These are phyloP conservation scores for Metschnikowia matae DNA, from an alignment of 805 yeast genomes.

Conservation along the genomic window DNA sequence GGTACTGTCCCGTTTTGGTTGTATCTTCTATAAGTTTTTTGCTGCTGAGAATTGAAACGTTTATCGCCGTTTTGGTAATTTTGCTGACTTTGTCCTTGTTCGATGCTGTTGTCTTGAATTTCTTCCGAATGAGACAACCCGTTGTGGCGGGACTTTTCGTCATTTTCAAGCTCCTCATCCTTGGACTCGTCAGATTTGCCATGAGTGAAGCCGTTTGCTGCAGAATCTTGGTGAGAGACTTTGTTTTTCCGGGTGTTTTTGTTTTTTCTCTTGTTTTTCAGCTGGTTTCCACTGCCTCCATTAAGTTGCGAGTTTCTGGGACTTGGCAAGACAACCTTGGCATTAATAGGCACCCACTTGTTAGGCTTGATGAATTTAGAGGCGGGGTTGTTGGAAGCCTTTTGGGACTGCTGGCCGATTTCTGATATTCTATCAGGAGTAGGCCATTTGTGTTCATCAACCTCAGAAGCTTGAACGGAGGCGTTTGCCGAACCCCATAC, in stretches of 20 bases:
- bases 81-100: conserved; percentile 11
- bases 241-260: conserved; percentile 19
- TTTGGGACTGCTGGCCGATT: conserved; percentile 14
- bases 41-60: conserved; percentile 16
- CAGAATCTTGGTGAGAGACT: conserved; percentile 6
- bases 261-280: conserved; percentile 25
- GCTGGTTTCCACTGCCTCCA: conserved; percentile 17
- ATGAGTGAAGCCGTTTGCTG: conserved; percentile 6
- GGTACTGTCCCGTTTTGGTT: conserved; percentile 18
- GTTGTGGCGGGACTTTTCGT: conserved; percentile 5
- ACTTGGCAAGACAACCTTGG: conserved; percentile 39
- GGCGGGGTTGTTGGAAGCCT: conserved; percentile 10
- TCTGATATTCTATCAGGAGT: conserved; percentile 33
- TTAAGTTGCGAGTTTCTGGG: conserved; percentile 27
- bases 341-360: conserved; percentile 44
- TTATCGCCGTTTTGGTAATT: conserved; percentile 9
- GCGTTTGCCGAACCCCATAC: conserved; percentile 36
- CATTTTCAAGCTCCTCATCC: conserved; percentile 9
- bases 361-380: conserved; percentile 39
- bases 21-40: conserved; percentile 28
- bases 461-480: conserved; percentile 19
- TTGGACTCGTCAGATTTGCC: conserved; percentile 12
- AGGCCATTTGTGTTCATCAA: conserved; percentile 44
- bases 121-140: conserved; percentile 7
- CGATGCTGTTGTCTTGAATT: conserved; percentile 4